Evolutionary conservation across 2,329 filamentous ascomycete species (phyloP), one percentile per base, ranked within the genome.

Genomic region (Clonostachys solani): DNA sequence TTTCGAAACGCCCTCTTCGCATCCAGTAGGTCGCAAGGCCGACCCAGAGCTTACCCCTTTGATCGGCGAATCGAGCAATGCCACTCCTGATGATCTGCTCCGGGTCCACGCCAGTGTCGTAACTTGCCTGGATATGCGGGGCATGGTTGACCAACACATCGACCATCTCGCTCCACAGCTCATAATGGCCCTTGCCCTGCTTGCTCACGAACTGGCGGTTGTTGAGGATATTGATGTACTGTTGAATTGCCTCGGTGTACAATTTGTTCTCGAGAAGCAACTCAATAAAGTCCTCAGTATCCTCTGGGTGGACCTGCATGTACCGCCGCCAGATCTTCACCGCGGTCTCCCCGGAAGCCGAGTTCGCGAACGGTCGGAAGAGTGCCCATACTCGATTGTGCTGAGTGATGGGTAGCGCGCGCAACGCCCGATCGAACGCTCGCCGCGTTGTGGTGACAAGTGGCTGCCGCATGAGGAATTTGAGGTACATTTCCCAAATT

Each of bases 401-500:
- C 61, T 99, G 94, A 1, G 92, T 95, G 51, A 96, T 83, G 3
- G 95, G 94, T 38, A 99, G 77, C 6, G 95, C 92, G 52, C 92
- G 84, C 42, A 99, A 77, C 12, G 94, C 92, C 49, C 91, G 85
- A 68, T 99, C 92, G 69, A 99, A 99, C 1, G 89, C 89, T 54
- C 84, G 84, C 49, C 94, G 83, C 23, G 90, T 95, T 48, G 84
- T 77, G 8, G 92, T 96, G 51, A 99, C 84, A 46, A 95, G 74
- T n/a, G 94, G 94, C 65, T 99, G 94, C 60, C 88, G 83, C 62
- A 92, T 83, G 49, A 99, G 75, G 62, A 99, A 97, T 43, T 80
- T 80, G 52, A 99, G 83, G 64, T 96, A 99, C 84, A 97, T 89
- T 65, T 96, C 92, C 95, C 94, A 99, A 62, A 99, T 94, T 55